A percentile compares a stretch with the other conserved stretches of the same genome.
These are phyloP conservation scores for Davidsoniella australis DNA, from an alignment of 2,329 filamentous ascomycete species.

Conservation along the genomic window DNA sequence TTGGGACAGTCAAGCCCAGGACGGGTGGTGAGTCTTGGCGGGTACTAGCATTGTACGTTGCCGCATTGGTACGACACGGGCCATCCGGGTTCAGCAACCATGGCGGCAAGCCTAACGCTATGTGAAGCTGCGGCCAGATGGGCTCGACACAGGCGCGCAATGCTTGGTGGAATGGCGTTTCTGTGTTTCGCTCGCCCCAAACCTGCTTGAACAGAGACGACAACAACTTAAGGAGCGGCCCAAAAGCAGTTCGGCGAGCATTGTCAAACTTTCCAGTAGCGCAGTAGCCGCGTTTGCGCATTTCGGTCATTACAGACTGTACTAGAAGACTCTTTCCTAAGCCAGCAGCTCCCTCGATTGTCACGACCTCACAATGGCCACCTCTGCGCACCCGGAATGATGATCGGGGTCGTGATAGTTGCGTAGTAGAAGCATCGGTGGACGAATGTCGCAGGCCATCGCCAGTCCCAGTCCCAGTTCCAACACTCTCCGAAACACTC, in stretches of 20 bases:
- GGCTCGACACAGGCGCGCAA: slow-evolving; percentile 46
- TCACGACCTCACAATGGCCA: slow-evolving; percentile 46
- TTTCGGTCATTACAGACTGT: slow-evolving; percentile 44
- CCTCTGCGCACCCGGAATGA: slow-evolving; percentile 41
- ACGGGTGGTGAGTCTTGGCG: slow-evolving; percentile 10
- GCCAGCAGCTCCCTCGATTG: slow-evolving; percentile 43
- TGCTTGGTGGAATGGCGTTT: slow-evolving; percentile 43
- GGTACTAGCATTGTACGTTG: slow-evolving; percentile 14
- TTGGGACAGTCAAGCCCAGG: slow-evolving; percentile 11
- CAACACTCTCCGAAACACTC: slow-evolving; percentile 27
- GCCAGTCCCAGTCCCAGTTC: slow-evolving; percentile 21
- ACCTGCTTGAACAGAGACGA: slow-evolving; percentile 51
- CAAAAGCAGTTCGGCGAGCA: slow-evolving; percentile 42
- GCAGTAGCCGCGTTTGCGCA: slow-evolving; percentile 44
- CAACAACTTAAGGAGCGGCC: slow-evolving; percentile 44
- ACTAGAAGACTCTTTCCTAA: slow-evolving; percentile 50
- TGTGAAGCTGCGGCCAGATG: slow-evolving; percentile 47
- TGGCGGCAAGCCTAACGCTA: slow-evolving; percentile 45
- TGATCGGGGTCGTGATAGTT: slow-evolving; percentile 33
- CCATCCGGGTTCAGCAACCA: slow-evolving; percentile 41
- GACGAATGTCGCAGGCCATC: slow-evolving; percentile 3
- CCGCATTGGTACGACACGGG: slow-evolving; percentile 13
- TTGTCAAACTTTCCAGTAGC: slow-evolving; percentile 51
- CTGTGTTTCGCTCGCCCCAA: slow-evolving; percentile 48
- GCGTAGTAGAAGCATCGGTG: slow-evolving; percentile 4